phyloP scores from a whole-genome alignment of 495 filamentous ascomycete species.

The Penicillium simplicissimum region DNA sequence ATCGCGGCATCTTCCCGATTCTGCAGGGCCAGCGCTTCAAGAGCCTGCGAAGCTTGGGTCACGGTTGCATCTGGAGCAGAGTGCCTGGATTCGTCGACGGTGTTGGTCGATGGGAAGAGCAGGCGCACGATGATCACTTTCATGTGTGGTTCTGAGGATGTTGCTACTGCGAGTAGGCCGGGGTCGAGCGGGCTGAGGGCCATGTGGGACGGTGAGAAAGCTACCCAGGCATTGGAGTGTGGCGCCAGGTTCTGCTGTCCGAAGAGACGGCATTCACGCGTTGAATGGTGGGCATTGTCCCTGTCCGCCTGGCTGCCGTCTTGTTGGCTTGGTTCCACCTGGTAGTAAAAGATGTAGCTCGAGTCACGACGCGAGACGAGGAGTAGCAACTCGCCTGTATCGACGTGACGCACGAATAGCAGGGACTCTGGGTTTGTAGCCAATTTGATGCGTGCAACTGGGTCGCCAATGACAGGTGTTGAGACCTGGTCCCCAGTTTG shows the following conservation, averaged over 20 bases:
- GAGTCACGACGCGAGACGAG: slow-evolving; percentile 62
- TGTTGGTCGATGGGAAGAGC: slow-evolving; percentile 45
- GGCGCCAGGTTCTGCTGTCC: slow-evolving; percentile 65
- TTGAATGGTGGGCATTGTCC: neutral
- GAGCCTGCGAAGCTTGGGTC: slow-evolving; percentile 53
- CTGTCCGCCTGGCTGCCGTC: neutral
- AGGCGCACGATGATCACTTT: slow-evolving; percentile 65
- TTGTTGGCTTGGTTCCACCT: slow-evolving; percentile 27
- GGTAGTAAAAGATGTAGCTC: slow-evolving; percentile 62
- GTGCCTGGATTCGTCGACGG: slow-evolving; percentile 5
- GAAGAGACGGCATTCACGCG: slow-evolving; percentile 38
- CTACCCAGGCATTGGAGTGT: slow-evolving; percentile 62
- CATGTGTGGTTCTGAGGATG: slow-evolving; percentile 63
- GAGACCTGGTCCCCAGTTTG: slow-evolving; percentile 5
- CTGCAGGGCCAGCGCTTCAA: slow-evolving; percentile 48
- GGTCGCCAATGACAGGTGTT: slow-evolving; percentile 32
- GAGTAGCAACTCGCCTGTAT: slow-evolving; percentile 47
- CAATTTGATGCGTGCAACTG: slow-evolving; percentile 51
- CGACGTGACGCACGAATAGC: slow-evolving; percentile 52
- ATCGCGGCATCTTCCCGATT: slow-evolving; percentile 63
- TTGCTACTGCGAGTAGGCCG: slow-evolving; percentile 59
- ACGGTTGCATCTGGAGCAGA: slow-evolving; percentile 13
- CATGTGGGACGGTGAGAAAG: slow-evolving; percentile 62
- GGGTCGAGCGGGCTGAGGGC: slow-evolving; percentile 57
- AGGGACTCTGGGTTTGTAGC: slow-evolving; percentile 63